Evolutionary conservation across 352 stramenopile genomes (phyloP).

Genomic region (Globisporangium megalacanthum): DNA sequence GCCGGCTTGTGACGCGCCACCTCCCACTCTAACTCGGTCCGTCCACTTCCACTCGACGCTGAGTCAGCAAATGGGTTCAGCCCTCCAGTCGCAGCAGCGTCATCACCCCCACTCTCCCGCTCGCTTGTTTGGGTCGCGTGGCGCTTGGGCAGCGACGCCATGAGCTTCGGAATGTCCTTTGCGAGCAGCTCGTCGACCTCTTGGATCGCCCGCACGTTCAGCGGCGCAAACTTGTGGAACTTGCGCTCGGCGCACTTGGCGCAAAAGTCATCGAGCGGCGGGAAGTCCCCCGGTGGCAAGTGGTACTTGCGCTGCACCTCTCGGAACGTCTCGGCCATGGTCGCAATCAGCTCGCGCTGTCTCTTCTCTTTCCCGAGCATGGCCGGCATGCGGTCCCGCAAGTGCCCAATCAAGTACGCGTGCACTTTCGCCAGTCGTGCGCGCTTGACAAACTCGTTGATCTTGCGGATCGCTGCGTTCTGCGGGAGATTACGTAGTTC

Average conservation of each 20-base stretch:
- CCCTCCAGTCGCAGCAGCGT: slow-evolving; percentile 1
- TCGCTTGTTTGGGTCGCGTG: slow-evolving; percentile 11
- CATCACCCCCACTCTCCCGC: neutral
- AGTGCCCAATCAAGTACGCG: slow-evolving; percentile 96
- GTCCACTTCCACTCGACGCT: neutral
- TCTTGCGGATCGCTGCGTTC: slow-evolving; percentile 93
- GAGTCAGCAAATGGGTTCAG: slow-evolving; percentile 31
- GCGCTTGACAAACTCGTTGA: slow-evolving; percentile 95
- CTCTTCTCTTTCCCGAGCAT: slow-evolving; percentile 98
- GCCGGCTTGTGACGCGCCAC: slow-evolving; percentile 63
- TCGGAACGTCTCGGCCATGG: slow-evolving; percentile 95
- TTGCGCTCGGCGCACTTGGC: slow-evolving; percentile 79
- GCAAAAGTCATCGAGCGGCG: slow-evolving; percentile 87
- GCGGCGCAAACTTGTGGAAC: slow-evolving; percentile 88
- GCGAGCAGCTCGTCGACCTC: slow-evolving; percentile 98
- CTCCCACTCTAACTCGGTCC: slow-evolving; percentile 70
- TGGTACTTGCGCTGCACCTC: slow-evolving; percentile 97
- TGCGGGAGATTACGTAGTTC: slow-evolving; percentile 95
- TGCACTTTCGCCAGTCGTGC: slow-evolving; percentile 95
- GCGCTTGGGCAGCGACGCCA: slow-evolving; percentile 67
- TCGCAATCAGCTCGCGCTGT: slow-evolving; percentile 92
- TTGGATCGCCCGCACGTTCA: slow-evolving; percentile 94
- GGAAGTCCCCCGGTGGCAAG: slow-evolving; percentile 93
- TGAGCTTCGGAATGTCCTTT: slow-evolving; percentile 94
- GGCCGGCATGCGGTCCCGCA: slow-evolving; percentile 95